Evolutionary conservation across 2,329 filamentous ascomycete species (phyloP), one percentile per base, ranked within the genome.

Genomic region (Lachnellula occidentalis): DNA sequence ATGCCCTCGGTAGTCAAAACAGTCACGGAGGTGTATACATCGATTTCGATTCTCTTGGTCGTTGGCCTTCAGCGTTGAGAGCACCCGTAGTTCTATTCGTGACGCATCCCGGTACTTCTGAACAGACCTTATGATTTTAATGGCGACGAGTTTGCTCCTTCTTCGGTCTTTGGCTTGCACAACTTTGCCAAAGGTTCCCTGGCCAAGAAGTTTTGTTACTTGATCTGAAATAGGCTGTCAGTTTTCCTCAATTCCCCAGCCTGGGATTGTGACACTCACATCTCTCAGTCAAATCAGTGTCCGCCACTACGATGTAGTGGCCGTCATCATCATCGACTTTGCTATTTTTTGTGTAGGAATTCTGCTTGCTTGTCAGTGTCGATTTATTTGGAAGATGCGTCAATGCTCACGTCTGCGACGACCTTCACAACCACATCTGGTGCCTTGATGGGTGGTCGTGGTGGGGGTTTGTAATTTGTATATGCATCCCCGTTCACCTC

Each of bases 71-170:
- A 99, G 77, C 0, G 94, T 99, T 55, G 92, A 91, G 12, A 99
- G 76, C 4, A 99, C 94, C 57, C 94, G 84, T 36, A 99, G 77
- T 70, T 99, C 94, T 65, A 99, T 99, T 60, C 91, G 84, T 8
- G 90, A 95, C 36, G 94, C 94, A 73, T 99, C 94, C 46, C 94
- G 87, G 69, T 99, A 99, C 71, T 99, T 99, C 68, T 96, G 94
- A 12, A 99, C 94, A 1, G 94, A 96, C 63, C 94, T 87, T 62
- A 99, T 97, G 71, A 99, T 95, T 72, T 99, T 99, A 72, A 99
- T 90, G 34, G 94, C 94, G 39, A 95, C 95, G 5, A 78, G 70
- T 69, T 92, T 90, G 63, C 80, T 80, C 57, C 86, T 86, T 59
- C 85, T 85, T 65, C 82, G 81, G 69, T 99, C 94, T 64, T 83